A percentile compares a stretch with the other conserved stretches of the same genome.
Evolutionary conservation across 2,329 filamentous ascomycete species (phyloP).

Genomic region (Penicillium corylophilum): DNA sequence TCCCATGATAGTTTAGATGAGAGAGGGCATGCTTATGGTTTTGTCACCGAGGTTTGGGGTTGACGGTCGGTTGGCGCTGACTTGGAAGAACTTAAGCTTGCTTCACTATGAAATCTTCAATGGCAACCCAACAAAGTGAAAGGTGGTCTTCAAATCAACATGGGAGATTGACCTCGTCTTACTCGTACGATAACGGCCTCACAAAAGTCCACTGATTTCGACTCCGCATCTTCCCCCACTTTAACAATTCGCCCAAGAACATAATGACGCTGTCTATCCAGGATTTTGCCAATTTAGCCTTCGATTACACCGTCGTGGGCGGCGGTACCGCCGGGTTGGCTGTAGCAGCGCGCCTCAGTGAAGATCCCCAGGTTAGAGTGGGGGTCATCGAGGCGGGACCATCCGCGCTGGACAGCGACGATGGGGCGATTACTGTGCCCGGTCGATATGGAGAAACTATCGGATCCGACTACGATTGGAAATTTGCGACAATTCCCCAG

Average conservation of each 20-base stretch:
- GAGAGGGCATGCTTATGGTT: not conserved
- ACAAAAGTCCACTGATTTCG: not conserved
- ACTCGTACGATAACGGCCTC: not conserved
- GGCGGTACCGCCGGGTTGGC: slow-evolving; percentile 9
- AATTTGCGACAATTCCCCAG: slow-evolving; percentile 32
- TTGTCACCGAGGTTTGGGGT: not conserved
- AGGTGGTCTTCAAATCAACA: not conserved
- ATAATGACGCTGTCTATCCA: not conserved
- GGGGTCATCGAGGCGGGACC: slow-evolving; percentile 49
- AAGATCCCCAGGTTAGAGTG: slow-evolving; percentile 44
- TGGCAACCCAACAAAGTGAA: not conserved
- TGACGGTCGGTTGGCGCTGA: not conserved
- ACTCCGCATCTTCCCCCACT: not conserved
- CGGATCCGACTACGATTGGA: slow-evolving; percentile 33
- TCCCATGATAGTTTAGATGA: too few species aligned
- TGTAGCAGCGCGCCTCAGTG: slow-evolving; percentile 27
- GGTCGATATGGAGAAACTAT: slow-evolving; percentile 14
- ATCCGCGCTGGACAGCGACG: slow-evolving; percentile 19
- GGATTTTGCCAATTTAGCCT: not conserved
- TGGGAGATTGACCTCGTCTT: too few species aligned
- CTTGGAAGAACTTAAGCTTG: not conserved
- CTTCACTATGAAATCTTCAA: not conserved
- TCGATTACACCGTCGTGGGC: slow-evolving; percentile 9
- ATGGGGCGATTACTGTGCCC: slow-evolving; percentile 28
- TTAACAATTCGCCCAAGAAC: not conserved